A percentile compares a stretch with the other conserved stretches of the same genome.
Evolutionary conservation across 148 eudicot species (phyloP).

Genomic region (Diospyros kaki): DNA sequence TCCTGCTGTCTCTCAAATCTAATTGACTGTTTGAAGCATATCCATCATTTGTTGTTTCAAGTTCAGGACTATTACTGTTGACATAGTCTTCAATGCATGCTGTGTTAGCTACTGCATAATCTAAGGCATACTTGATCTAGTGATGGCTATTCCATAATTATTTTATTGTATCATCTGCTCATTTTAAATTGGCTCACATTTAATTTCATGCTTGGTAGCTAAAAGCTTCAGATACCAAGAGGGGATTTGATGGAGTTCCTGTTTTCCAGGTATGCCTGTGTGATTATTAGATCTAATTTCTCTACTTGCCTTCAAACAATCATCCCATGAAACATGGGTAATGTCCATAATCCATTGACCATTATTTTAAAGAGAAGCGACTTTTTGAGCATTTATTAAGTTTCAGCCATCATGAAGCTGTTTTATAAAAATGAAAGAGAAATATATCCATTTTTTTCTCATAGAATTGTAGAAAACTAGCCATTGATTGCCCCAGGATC

Average conservation of each 20-base stretch:
- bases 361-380: neutral
- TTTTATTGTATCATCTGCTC: neutral
- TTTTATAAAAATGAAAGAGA: too few relatives aligned
- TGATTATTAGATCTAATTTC: neutral
- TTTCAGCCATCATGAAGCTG: neutral
- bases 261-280: slow-evolving; percentile 72
- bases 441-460: too few relatives aligned
- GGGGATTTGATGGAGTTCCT: slow-evolving; percentile 95
- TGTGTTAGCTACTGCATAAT: neutral
- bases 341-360: neutral
- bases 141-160: neutral
- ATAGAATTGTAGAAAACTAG: too few relatives aligned
- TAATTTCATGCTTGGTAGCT: slow-evolving; percentile 41
- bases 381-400: neutral
- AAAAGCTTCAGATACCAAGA: slow-evolving; percentile 52
- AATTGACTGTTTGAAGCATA: neutral
- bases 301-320: neutral
- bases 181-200: slow-evolving; percentile 3
- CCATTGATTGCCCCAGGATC: too few relatives aligned
- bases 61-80: neutral
- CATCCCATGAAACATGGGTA: neutral
- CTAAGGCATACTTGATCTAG: neutral
- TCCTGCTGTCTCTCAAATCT: neutral
- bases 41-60: neutral
- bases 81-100: neutral